Conservation (phyloP, 768 basidiomycete genomes). For the Dentipellis fragilis region DNA sequence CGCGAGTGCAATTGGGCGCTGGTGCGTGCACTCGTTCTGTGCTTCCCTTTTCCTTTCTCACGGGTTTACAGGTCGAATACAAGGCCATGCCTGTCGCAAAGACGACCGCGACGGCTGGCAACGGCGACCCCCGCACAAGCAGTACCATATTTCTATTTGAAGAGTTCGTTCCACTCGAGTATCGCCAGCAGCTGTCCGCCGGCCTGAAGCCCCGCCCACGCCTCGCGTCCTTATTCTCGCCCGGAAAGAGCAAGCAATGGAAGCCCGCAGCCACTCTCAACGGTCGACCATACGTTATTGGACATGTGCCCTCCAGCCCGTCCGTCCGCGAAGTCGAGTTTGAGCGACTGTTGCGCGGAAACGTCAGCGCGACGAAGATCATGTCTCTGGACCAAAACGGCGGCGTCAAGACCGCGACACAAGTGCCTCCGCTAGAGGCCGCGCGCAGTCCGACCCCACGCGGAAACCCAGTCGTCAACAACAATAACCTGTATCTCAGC, state of each 20-base stretch:
- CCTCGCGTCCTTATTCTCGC: slow-evolving; percentile 59
- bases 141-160: slow-evolving; percentile 77
- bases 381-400: slow-evolving; percentile 20
- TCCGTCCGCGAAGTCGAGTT: slow-evolving; percentile 65
- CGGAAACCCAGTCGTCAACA: not conserved
- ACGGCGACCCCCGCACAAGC: slow-evolving; percentile 60
- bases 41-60: not conserved
- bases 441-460: not conserved
- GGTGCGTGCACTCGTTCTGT: slow-evolving; percentile 35
- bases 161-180: slow-evolving; percentile 88
- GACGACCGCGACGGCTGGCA: slow-evolving; percentile 17
- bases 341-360: slow-evolving; percentile 58
- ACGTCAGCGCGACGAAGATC: slow-evolving; percentile 33
- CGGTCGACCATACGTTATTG: slow-evolving; percentile 60
- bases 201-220: slow-evolving; percentile 41
- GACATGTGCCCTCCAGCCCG: slow-evolving; percentile 46
- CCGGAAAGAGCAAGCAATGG: slow-evolving; percentile 48
- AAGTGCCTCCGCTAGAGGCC: not conserved
- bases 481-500: not conserved
- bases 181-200: slow-evolving; percentile 62
- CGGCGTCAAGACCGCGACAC: slow-evolving; percentile 11
- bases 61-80: slow-evolving; percentile 62
- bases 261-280: slow-evolving; percentile 78
- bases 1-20: slow-evolving; percentile 89
- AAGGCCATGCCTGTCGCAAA: slow-evolving; percentile 53